Base-by-base conservation (phyloP, 352 stramenopile genomes). In the Phytopythium vexans region DNA sequence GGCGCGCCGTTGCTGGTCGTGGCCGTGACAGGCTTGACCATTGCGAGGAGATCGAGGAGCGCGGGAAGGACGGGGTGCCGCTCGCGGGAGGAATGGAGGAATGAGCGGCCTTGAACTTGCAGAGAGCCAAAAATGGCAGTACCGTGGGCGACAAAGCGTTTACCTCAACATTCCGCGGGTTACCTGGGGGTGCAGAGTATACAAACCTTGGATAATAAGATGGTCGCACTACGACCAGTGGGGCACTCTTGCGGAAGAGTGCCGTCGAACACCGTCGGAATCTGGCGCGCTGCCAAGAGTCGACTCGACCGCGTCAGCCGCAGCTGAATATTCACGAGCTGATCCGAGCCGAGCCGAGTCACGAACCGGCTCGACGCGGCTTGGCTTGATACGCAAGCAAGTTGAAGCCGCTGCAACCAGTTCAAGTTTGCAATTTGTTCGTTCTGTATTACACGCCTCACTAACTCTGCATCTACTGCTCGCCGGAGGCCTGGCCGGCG, bases 1-100 rank as follows among this genome's bases (percentile, higher is more conserved):
- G 83, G 83, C 1, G 81, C 70, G 11, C 83, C 83, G 31, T 81
- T 73, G 58, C 72, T 83, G 3, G 72, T 78, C 15, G 73, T 78
- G 12, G 67, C 58, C 11, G 56, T 77, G 21, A 27, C 21, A 2
- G 21, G 21, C 21, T 27, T 27, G 21, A 27, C 21, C 21, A 27
- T 27, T 27, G 21, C 2, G 21, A 27, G 1, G 21, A 2, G 21
- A 27, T 27, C 21, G 21, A 27, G 21, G 21, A 27, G 21, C 21
- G 21, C 21, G 21, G 21, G 21, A 27, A 27, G 21, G 21, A 27
- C 21, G 21, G 21, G 21, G 21, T 27, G 21, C 21, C 21, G 21
- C 21, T 27, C 21, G 21, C 21, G 21, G 21, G 21, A 27, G 21
- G 21, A 48, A 27, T 36, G 42, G 6, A 27, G 42, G 12, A 48